Evolutionary conservation across 352 stramenopile genomes (phyloP).

Genomic region (Peronosclerospora sorghi): DNA sequence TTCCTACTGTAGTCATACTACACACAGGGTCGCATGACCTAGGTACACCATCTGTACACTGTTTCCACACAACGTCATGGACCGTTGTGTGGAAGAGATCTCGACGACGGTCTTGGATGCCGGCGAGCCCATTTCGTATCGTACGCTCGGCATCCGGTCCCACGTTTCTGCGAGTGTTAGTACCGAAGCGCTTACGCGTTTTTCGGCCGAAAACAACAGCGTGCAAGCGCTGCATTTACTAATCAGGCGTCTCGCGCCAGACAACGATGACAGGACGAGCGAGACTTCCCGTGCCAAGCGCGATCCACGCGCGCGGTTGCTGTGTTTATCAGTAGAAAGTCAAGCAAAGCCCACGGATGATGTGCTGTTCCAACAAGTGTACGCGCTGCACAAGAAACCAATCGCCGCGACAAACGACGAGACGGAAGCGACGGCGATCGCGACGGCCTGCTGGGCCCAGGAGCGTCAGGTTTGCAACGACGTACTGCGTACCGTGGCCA

Average conservation of each 20-base stretch:
- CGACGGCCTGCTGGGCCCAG: constrained; percentile 40
- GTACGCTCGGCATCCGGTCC: constrained; percentile 29
- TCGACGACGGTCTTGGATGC: constrained; percentile 41
- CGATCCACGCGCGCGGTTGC: constrained; percentile 39
- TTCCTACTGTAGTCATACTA: too few species aligned
- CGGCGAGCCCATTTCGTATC: constrained; percentile 43
- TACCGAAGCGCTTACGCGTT: constrained; percentile 29
- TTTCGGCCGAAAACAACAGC: constrained; percentile 17
- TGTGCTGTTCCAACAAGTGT: constrained; percentile 33
- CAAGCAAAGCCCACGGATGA: not conserved
- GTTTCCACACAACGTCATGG: constrained; percentile 1
- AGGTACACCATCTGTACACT: too few species aligned
- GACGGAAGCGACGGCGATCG: constrained; percentile 14
- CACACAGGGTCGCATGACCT: too few species aligned
- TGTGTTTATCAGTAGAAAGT: constrained; percentile 19
- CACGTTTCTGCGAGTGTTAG: constrained; percentile 17
- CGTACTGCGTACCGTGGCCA: constrained; percentile 28
- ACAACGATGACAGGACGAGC: constrained; percentile 2
- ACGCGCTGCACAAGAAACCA: constrained; percentile 37
- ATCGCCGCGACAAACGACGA: constrained; percentile 1
- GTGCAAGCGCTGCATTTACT: constrained; percentile 35
- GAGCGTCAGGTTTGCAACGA: constrained; percentile 53
- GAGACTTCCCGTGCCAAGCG: constrained; percentile 13
- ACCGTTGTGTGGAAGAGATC: constrained; percentile 49
- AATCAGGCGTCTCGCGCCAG: constrained; percentile 14